Percentiles rank a stretch among this genome's conserved stretches.
These are phyloP conservation scores for Ensete glaucum DNA, from an alignment of 176 grass and related monocot genomes.

Conservation along the genomic window DNA sequence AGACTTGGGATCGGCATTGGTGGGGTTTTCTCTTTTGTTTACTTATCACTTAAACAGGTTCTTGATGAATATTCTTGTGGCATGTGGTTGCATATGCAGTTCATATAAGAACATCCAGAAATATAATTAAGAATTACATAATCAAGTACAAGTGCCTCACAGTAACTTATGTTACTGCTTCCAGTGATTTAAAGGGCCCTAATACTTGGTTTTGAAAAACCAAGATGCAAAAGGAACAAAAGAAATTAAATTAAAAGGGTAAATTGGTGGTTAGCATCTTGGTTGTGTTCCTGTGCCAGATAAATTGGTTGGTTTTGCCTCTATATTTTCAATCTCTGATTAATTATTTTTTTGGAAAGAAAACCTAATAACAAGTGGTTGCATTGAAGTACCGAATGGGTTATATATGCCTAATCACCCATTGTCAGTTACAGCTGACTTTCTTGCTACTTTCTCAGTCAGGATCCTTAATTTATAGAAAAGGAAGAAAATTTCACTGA, in stretches of 20 bases:
- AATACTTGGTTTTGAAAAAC: too few species aligned
- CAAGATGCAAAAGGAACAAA: too few species aligned
- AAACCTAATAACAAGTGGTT: too few species aligned
- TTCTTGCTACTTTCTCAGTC: not conserved
- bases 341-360: not conserved
- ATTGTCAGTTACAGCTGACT: too few species aligned
- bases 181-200: too few species aligned
- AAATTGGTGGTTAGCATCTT: too few species aligned
- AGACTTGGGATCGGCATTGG: too few species aligned
- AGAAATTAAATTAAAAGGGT: too few species aligned
- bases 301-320: not conserved
- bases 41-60: not conserved
- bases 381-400: not conserved
- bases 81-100: not conserved
- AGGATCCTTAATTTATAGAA: not conserved
- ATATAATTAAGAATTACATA: too few species aligned
- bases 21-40: not conserved
- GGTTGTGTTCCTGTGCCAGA: too few species aligned
- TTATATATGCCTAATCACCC: not conserved
- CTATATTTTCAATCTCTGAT: not conserved
- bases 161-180: too few species aligned
- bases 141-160: too few species aligned
- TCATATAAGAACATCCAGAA: not conserved
- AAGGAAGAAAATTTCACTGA: not conserved
- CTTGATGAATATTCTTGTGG: not conserved